Conservation (phyloP, 1,284 basidiomycete genomes). For the Cryptococcus deneoformans region DNA sequence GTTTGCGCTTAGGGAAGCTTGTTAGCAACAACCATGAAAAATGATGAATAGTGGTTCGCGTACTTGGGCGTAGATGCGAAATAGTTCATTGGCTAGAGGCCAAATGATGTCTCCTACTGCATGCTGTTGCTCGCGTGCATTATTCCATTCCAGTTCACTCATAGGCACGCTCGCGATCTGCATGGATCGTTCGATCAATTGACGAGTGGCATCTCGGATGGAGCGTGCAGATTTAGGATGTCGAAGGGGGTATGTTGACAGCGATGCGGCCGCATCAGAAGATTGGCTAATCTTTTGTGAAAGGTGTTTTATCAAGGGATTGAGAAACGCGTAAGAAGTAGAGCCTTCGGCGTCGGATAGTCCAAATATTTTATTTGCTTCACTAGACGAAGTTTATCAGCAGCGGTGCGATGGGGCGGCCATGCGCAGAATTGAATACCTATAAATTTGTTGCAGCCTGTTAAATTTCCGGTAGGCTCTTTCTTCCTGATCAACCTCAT, state of each 20-base stretch:
- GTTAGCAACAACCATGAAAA: not conserved
- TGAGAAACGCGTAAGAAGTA: conserved; percentile 32
- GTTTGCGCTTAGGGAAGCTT: conserved; percentile 22
- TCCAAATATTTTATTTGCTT: conserved; percentile 36
- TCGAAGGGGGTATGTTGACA: conserved; percentile 28
- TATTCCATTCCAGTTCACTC: conserved; percentile 21
- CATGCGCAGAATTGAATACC: conserved; percentile 9
- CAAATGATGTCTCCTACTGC: conserved; percentile 36
- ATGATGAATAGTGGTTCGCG: no score
- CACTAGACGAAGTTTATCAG: conserved; percentile 11
- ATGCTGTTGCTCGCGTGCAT: conserved; percentile 1
- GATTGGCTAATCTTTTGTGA: conserved; percentile 12
- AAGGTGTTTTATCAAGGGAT: conserved; percentile 25
- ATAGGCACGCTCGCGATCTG: conserved; percentile 27
- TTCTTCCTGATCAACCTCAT: not conserved
- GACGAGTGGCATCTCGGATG: conserved; percentile 38
- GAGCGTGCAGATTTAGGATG: conserved; percentile 29
- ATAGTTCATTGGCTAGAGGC: conserved; percentile 37
- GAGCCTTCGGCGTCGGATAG: conserved; percentile 16
- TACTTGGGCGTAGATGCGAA: conserved; percentile 31
- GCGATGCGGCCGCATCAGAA: conserved; percentile 24
- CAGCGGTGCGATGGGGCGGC: not conserved
- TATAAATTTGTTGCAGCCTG: conserved; percentile 22
- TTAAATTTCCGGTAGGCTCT: conserved; percentile 22
- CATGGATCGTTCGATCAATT: conserved; percentile 35